Percentiles rank a stretch among this genome's conserved stretches.
phyloP scores from a whole-genome alignment of 805 yeast species.

The Barnettozyma salicaria region DNA sequence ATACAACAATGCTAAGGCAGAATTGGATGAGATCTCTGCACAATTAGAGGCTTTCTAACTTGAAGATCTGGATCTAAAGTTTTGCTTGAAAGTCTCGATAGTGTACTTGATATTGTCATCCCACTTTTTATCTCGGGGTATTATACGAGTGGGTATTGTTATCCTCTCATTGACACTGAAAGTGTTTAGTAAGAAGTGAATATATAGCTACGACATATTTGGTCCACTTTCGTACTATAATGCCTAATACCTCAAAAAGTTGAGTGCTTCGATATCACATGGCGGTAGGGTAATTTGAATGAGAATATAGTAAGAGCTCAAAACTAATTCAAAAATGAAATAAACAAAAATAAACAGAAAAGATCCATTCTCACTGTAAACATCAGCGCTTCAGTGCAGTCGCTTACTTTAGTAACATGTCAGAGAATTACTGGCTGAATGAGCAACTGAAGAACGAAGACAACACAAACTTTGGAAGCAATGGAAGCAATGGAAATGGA shows the following conservation, averaged over 20 bases:
- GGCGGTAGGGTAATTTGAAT: no score
- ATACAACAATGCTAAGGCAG: conserved; percentile 80
- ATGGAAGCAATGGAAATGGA: conserved; percentile 14
- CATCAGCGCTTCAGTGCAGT: not conserved
- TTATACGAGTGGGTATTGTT: conserved; percentile 1
- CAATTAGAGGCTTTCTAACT: conserved; percentile 64
- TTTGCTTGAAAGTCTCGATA: not conserved
- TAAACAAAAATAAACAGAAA: conserved; percentile 1
- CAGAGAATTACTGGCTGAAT: conserved; percentile 26
- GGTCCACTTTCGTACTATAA: no score
- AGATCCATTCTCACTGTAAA: not conserved
- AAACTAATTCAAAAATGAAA: no score
- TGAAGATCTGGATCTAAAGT: not conserved
- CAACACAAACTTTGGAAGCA: conserved; percentile 13
- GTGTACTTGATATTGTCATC: conserved; percentile 4
- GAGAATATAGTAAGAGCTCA: no score
- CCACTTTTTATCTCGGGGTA: not conserved
- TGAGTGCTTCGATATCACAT: no score
- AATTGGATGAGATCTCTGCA: conserved; percentile 93
- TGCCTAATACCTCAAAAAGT: no score
- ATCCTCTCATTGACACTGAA: not conserved
- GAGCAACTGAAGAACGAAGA: conserved; percentile 25
- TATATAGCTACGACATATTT: no score
- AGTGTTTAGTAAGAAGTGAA: no score
- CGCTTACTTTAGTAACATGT: conserved; percentile 12